Evolutionary conservation across 2,329 filamentous ascomycete species (phyloP).

Genomic region (Aspergillus fructus): DNA sequence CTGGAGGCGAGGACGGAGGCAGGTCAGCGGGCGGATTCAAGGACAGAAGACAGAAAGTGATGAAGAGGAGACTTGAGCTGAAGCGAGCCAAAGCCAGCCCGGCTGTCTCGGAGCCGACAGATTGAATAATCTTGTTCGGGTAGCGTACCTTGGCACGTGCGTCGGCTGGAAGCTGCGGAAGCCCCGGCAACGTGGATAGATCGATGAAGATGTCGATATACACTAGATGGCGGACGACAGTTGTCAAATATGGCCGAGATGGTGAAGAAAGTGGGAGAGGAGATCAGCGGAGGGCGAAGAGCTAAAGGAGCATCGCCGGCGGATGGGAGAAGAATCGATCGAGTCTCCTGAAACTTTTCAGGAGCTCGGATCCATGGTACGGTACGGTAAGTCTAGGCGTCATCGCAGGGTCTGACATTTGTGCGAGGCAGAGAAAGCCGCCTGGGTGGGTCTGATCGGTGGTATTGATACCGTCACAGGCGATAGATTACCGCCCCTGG

Average conservation of each 20-base stretch:
- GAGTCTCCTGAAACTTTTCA: not conserved
- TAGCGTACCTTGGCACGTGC: constrained; percentile 21
- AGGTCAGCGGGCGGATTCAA: constrained; percentile 1
- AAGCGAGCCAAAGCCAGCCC: not conserved
- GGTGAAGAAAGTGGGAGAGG: not conserved
- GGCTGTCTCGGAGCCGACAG: constrained; percentile 10
- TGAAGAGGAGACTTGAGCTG: not conserved
- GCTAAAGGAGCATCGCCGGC: not conserved
- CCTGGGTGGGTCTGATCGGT: not conserved
- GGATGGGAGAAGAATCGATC: not conserved
- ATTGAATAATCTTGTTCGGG: not conserved
- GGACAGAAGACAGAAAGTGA: not conserved
- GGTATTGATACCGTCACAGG: constrained; percentile 7
- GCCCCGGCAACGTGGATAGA: constrained; percentile 8
- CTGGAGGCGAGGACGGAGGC: not conserved
- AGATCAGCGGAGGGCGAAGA: constrained; percentile 5
- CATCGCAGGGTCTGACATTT: not conserved
- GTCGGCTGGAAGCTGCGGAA: constrained; percentile 13
- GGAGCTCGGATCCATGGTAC: constrained; percentile 6
- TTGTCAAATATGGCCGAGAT: not conserved
- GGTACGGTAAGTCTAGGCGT: not conserved
- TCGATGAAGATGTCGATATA: not conserved
- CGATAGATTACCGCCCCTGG: constrained; percentile 14
- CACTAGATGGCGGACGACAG: not conserved
- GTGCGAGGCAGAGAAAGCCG: not conserved